A percentile compares a stretch with the other conserved stretches of the same genome.
phyloP scores from a whole-genome alignment of 2,329 filamentous ascomycete genomes.

The Colletotrichum sp. region DNA sequence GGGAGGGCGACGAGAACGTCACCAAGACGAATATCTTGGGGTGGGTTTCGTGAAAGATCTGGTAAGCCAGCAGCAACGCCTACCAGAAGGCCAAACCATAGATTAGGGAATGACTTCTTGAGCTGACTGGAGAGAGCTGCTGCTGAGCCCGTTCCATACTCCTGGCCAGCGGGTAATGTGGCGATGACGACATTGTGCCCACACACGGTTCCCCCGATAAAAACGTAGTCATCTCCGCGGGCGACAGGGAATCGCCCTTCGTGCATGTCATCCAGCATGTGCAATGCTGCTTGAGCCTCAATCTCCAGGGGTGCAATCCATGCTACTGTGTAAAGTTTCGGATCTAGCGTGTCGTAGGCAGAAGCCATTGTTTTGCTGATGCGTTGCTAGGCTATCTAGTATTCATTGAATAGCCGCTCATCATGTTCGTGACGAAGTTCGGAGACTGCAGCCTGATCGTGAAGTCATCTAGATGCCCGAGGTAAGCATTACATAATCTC shows the following conservation, averaged over 20 bases:
- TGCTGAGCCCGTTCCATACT: slow-evolving; percentile 37
- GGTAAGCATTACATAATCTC: no score
- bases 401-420: no score
- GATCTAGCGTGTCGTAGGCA: no score
- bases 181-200: slow-evolving; percentile 41
- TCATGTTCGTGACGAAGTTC: no score
- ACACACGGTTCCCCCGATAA: slow-evolving; percentile 36
- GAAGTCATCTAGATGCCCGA: no score
- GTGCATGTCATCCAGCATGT: slow-evolving; percentile 37
- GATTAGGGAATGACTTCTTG: slow-evolving; percentile 36
- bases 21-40: slow-evolving; percentile 40
- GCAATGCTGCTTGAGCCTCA: slow-evolving; percentile 37
- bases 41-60: slow-evolving; percentile 24
- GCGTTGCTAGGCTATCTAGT: no score
- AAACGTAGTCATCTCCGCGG: slow-evolving; percentile 40
- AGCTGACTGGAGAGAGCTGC: slow-evolving; percentile 37
- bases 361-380: no score
- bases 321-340: slow-evolving; percentile 40
- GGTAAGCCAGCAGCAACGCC: slow-evolving; percentile 40
- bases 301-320: slow-evolving; percentile 43
- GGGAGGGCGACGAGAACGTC: slow-evolving; percentile 38
- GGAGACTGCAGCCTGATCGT: no score
- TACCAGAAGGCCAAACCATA: slow-evolving; percentile 41
- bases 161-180: slow-evolving; percentile 35
- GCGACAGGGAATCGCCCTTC: slow-evolving; percentile 31